phyloP scores from a whole-genome alignment of 2,329 filamentous ascomycete species.

The Calonectria fujianensis region DNA sequence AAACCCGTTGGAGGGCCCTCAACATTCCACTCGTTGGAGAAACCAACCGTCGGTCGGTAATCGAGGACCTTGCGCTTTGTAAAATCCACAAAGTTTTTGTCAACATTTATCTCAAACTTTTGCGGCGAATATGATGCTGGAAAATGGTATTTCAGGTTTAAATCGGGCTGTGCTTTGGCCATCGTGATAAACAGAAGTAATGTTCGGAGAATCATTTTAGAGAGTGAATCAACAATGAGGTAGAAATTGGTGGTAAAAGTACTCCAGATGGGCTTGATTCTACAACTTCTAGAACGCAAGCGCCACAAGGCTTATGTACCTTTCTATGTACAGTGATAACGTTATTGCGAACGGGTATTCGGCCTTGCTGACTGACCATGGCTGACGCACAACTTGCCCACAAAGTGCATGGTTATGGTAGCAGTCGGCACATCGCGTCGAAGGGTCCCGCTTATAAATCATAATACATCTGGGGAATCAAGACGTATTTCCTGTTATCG shows the following conservation, averaged over 20 bases:
- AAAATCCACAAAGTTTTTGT: not conserved
- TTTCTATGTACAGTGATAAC: not conserved
- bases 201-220: not conserved
- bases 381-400: not conserved
- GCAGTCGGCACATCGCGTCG: not conserved
- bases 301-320: not conserved
- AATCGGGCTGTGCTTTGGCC: not conserved
- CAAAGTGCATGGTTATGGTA: not conserved
- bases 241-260: not conserved
- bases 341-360: not conserved
- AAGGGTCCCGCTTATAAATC: conserved; percentile 9
- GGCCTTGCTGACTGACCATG: not conserved
- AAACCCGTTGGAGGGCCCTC: not conserved
- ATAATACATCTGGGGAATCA: too few species aligned
- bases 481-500: not conserved
- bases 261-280: fast-evolving
- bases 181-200: not conserved
- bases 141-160: not conserved
- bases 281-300: not conserved
- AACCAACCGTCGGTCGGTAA: not conserved
- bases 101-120: not conserved
- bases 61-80: not conserved
- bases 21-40: not conserved
- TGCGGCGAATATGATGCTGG: not conserved
- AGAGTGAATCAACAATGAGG: not conserved